Conservation (phyloP, 208 protist species). For the Crithidia bombi region DNA sequence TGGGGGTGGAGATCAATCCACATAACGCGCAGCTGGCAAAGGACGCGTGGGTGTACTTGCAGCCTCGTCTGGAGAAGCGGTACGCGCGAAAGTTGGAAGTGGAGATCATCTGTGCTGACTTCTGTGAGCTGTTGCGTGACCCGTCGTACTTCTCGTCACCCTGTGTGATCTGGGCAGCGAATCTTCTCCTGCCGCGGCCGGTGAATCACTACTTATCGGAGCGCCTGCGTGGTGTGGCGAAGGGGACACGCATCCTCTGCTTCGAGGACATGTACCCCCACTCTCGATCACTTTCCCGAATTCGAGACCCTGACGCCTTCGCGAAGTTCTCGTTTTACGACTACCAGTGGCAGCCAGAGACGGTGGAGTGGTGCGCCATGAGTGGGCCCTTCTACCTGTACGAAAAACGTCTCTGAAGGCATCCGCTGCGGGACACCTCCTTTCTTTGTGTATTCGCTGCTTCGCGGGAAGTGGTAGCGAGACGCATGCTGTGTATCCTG, state of each 20-base stretch:
- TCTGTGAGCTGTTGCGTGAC: constrained; percentile 55
- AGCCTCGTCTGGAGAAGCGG: constrained; percentile 52
- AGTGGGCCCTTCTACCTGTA: constrained; percentile 70
- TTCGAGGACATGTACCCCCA: constrained; percentile 86
- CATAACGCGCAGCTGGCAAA: constrained; percentile 66
- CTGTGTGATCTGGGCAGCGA: constrained; percentile 78
- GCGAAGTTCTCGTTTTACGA: constrained; percentile 73
- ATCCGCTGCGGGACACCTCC: not conserved
- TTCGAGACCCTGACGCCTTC: constrained; percentile 82
- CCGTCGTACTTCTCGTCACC: constrained; percentile 37
- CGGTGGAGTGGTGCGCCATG: constrained; percentile 77
- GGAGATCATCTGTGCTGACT: constrained; percentile 72
- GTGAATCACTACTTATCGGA: constrained; percentile 84
- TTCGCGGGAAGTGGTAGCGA: too few species aligned
- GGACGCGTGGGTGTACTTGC: constrained; percentile 56
- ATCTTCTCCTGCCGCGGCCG: constrained; percentile 66
- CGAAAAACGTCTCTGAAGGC: constrained; percentile 24
- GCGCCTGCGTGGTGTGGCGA: constrained; percentile 50
- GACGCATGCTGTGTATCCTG: not conserved
- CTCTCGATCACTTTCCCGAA: constrained; percentile 48
- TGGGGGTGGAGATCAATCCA: constrained; percentile 81
- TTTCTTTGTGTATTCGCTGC: not conserved
- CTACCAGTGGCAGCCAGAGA: constrained; percentile 70
- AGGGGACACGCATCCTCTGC: constrained; percentile 73
- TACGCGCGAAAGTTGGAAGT: constrained; percentile 48